phyloP scores from a whole-genome alignment of 139 green algal genomes.

The Klebsormidium nitens region DNA sequence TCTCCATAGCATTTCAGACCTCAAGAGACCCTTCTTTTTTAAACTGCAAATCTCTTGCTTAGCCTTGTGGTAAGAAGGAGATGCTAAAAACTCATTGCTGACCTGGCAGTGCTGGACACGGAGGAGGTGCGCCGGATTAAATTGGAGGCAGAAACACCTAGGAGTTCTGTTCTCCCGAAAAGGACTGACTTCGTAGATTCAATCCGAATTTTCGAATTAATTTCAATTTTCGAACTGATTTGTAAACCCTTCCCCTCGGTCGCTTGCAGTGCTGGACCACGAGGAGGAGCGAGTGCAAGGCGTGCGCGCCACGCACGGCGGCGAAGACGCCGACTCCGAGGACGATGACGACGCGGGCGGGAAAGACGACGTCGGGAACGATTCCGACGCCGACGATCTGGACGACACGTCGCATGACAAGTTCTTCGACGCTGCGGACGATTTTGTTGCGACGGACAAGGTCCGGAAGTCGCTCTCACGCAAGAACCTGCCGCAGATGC shows the following conservation, averaged over 20 bases:
- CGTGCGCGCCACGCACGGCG: background rate
- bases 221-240: background rate
- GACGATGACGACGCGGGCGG: constrained; percentile 5
- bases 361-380: no score
- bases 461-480: background rate
- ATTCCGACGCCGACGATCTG: no score
- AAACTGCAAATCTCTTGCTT: no score
- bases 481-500: background rate
- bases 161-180: no score
- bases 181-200: background rate
- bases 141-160: no score
- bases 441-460: background rate
- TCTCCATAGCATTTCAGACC: no score
- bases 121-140: no score
- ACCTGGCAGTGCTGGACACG: no score
- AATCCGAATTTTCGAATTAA: background rate
- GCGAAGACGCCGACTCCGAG: background rate
- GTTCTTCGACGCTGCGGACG: constrained; percentile 20
- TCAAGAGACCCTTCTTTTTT: no score
- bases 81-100: no score
- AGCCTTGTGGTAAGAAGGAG: no score
- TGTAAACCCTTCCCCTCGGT: background rate
- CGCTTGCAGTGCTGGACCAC: background rate
- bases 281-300: background rate
- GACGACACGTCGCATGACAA: background rate